These are phyloP conservation scores for Aureobasidium uvarum DNA, from an alignment of 2,329 filamentous ascomycete species.

Conservation along the genomic window DNA sequence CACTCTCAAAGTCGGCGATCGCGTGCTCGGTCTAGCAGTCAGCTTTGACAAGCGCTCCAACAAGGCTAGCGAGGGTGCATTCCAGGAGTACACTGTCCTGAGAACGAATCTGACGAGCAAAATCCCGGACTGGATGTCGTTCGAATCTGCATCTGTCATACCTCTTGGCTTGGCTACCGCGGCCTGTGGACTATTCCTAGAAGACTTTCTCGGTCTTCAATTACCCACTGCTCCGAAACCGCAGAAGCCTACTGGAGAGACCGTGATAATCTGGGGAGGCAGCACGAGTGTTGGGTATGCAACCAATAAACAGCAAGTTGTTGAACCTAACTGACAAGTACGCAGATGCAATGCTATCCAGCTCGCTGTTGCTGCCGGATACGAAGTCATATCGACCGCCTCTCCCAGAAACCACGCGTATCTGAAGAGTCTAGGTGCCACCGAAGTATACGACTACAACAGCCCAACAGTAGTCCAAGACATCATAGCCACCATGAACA, in stretches of 20 bases:
- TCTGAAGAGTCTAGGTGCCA: slow-evolving; percentile 47
- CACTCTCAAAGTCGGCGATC: slow-evolving; percentile 40
- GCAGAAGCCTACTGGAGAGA: slow-evolving; percentile 4
- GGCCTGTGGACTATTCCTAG: slow-evolving; percentile 29
- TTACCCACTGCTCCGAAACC: slow-evolving; percentile 15
- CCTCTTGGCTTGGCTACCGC: slow-evolving; percentile 32
- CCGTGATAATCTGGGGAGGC: slow-evolving; percentile 53
- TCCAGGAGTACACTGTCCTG: slow-evolving; percentile 32
- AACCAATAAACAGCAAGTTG: not conserved
- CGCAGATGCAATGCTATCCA: slow-evolving; percentile 46
- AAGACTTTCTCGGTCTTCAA: slow-evolving; percentile 27
- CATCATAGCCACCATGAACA: slow-evolving; percentile 28
- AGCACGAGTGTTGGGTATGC: slow-evolving; percentile 46
- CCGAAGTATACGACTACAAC: slow-evolving; percentile 49
- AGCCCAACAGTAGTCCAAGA: slow-evolving; percentile 38
- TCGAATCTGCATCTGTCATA: slow-evolving; percentile 31
- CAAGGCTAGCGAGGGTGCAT: slow-evolving; percentile 29
- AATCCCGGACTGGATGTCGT: slow-evolving; percentile 31
- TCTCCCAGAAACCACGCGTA: slow-evolving; percentile 47
- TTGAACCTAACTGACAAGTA: not conserved
- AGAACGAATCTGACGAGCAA: slow-evolving; percentile 24
- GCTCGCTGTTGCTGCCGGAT: slow-evolving; percentile 47
- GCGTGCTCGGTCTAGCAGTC: slow-evolving; percentile 34
- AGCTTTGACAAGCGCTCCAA: slow-evolving; percentile 25
- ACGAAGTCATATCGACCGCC: slow-evolving; percentile 48